phyloP scores from a whole-genome alignment of 2,329 filamentous ascomycete species.

The Gliomastix tumulicola region DNA sequence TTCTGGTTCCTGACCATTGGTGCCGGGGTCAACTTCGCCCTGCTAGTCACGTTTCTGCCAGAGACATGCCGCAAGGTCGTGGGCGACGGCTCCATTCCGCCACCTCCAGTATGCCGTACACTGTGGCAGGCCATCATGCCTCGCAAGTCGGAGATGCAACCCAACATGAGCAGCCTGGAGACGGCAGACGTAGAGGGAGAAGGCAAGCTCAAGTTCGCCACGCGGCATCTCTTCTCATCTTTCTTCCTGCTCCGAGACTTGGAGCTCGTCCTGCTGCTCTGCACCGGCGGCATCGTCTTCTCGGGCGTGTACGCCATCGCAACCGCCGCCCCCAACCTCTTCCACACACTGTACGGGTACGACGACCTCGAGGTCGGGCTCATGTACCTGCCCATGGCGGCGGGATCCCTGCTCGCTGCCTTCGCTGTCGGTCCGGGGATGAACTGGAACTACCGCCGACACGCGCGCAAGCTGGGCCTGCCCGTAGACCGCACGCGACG shows the following conservation, averaged over 20 bases:
- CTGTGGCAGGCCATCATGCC: conserved; percentile 1
- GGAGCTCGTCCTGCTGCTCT: conserved; percentile 21
- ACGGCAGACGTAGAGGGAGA: not conserved
- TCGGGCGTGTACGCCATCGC: conserved; percentile 23
- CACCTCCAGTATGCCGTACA: conserved; percentile 16
- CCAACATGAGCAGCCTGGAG: conserved; percentile 1
- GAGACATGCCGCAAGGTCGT: conserved; percentile 29
- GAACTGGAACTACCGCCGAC: conserved; percentile 54
- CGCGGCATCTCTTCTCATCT: conserved; percentile 20
- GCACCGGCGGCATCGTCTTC: conserved; percentile 19
- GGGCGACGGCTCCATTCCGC: conserved; percentile 34
- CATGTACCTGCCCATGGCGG: conserved; percentile 28
- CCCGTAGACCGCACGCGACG: conserved; percentile 36
- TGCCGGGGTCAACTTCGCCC: conserved; percentile 23
- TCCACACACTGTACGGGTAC: conserved; percentile 20
- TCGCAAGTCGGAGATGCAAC: conserved; percentile 3
- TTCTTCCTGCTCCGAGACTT: conserved; percentile 24
- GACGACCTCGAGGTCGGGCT: conserved; percentile 33
- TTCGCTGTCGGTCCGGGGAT: conserved; percentile 39
- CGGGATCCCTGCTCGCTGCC: conserved; percentile 26
- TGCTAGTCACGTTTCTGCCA: conserved; percentile 31
- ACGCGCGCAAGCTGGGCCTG: conserved; percentile 40
- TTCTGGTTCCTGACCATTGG: conserved; percentile 50
- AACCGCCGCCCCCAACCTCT: conserved; percentile 21
- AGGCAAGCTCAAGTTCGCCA: conserved; percentile 11